A percentile compares a stretch with the other conserved stretches of the same genome.
Conservation (phyloP, 495 filamentous ascomycete genomes). For the Penicillium desertorum region DNA sequence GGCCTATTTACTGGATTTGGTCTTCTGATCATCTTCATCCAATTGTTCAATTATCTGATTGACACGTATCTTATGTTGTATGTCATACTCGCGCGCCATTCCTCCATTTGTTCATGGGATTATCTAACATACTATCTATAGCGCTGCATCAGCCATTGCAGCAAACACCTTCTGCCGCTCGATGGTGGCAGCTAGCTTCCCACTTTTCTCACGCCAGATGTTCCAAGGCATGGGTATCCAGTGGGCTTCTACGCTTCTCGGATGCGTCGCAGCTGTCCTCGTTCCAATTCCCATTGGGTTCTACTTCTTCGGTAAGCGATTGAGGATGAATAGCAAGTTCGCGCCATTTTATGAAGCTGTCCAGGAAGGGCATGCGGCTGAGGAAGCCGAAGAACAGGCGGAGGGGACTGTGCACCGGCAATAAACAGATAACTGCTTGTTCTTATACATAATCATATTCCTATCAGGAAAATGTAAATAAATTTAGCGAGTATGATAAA, state of each 20-base stretch:
- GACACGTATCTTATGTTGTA: slow-evolving; percentile 89
- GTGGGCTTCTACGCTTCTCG: slow-evolving; percentile 75
- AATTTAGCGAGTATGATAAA: no score
- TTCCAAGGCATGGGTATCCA: slow-evolving; percentile 74
- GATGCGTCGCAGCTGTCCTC: slow-evolving; percentile 64
- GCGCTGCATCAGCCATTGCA: slow-evolving; percentile 81
- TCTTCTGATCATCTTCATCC: slow-evolving; percentile 79
- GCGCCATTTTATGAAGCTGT: slow-evolving; percentile 55
- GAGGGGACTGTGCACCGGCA: slow-evolving; percentile 13
- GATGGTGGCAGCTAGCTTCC: slow-evolving; percentile 71
- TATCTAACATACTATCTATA: slow-evolving; percentile 20
- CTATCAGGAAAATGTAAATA: background rate
- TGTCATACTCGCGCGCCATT: slow-evolving; percentile 30
- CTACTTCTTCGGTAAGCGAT: slow-evolving; percentile 38
- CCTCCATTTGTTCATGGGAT: background rate
- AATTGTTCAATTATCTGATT: slow-evolving; percentile 82
- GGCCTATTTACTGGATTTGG: slow-evolving; percentile 63
- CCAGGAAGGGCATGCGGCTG: slow-evolving; percentile 18
- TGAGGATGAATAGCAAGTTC: slow-evolving; percentile 41
- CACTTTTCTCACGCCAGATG: slow-evolving; percentile 79
- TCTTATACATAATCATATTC: slow-evolving; percentile 6
- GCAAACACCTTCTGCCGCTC: slow-evolving; percentile 85
- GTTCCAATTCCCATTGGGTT: slow-evolving; percentile 66
- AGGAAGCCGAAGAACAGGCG: slow-evolving; percentile 16
- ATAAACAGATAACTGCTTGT: background rate